Conservation (phyloP, 2,329 filamentous ascomycete genomes). For the Alternaria sp. region DNA sequence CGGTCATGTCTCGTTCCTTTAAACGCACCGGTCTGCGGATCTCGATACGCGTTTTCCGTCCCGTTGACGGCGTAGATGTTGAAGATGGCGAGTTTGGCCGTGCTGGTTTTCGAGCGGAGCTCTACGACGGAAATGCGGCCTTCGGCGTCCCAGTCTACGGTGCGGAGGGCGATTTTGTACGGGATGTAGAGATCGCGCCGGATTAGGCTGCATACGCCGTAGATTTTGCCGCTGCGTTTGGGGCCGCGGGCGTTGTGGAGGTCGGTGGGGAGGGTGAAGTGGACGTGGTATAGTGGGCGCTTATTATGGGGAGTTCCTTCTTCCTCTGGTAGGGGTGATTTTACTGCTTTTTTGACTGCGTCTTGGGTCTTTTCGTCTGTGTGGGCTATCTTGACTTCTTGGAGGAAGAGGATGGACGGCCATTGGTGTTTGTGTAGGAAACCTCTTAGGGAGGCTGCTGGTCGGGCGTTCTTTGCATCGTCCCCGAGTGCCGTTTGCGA, state of each 20-base stretch:
- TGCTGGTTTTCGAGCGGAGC: slow-evolving; percentile 16
- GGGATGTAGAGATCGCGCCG: slow-evolving; percentile 50
- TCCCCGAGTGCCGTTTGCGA: not conserved
- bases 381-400: slow-evolving; percentile 58
- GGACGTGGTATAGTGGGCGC: slow-evolving; percentile 50
- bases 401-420: slow-evolving; percentile 55
- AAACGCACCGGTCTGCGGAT: slow-evolving; percentile 51
- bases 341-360: slow-evolving; percentile 50
- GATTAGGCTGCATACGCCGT: slow-evolving; percentile 60
- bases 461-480: not conserved
- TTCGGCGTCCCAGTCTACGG: slow-evolving; percentile 60
- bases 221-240: slow-evolving; percentile 53
- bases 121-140: slow-evolving; percentile 59
- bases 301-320: not conserved
- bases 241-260: slow-evolving; percentile 58
- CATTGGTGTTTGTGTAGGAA: slow-evolving; percentile 55
- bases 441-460: slow-evolving; percentile 44
- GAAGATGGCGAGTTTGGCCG: slow-evolving; percentile 53
- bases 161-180: slow-evolving; percentile 28
- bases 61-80: slow-evolving; percentile 64
- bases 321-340: slow-evolving; percentile 10
- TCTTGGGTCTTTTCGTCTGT: slow-evolving; percentile 49
- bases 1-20: slow-evolving; percentile 58
- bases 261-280: slow-evolving; percentile 58
- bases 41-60: slow-evolving; percentile 55